Conservation (phyloP, 2,329 filamentous ascomycete genomes). For the Clarireedia paspali region DNA sequence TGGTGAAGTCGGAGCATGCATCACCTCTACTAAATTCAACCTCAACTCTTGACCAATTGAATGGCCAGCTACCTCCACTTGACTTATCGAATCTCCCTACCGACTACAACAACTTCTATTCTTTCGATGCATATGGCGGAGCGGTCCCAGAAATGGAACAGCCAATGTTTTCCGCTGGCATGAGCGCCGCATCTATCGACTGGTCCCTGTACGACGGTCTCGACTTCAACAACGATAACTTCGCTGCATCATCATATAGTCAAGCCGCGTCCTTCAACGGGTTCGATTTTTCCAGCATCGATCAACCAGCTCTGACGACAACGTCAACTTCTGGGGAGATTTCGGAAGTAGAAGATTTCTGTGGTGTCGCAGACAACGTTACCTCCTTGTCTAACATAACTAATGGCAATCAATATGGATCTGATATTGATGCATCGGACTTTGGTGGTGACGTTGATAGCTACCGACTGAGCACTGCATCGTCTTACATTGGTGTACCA, state of each 20-base stretch:
- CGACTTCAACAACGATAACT: slow-evolving; percentile 41
- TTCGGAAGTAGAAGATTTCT: slow-evolving; percentile 56
- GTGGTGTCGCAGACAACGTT: slow-evolving; percentile 34
- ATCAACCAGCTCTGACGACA: slow-evolving; percentile 47
- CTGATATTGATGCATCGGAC: slow-evolving; percentile 32
- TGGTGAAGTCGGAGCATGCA: slow-evolving; percentile 53
- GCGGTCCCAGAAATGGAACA: slow-evolving; percentile 38
- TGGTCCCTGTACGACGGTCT: slow-evolving; percentile 46
- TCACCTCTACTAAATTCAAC: slow-evolving; percentile 47
- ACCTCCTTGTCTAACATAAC: slow-evolving; percentile 30
- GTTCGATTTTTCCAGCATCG: slow-evolving; percentile 47
- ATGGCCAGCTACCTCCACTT: slow-evolving; percentile 46
- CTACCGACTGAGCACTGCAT: slow-evolving; percentile 41
- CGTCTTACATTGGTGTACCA: slow-evolving; percentile 40
- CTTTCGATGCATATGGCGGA: slow-evolving; percentile 46
- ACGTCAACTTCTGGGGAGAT: slow-evolving; percentile 60
- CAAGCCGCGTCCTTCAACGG: slow-evolving; percentile 46
- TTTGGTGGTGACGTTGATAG: slow-evolving; percentile 37
- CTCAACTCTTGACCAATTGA: slow-evolving; percentile 41
- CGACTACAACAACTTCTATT: slow-evolving; percentile 33
- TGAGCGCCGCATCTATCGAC: slow-evolving; percentile 48
- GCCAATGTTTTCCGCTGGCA: slow-evolving; percentile 54
- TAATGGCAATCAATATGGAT: slow-evolving; percentile 31
- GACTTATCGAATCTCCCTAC: slow-evolving; percentile 49
- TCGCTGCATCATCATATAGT: slow-evolving; percentile 47